Conservation (phyloP, 1,139 yeast species). For the Candida gigantensis region DNA sequence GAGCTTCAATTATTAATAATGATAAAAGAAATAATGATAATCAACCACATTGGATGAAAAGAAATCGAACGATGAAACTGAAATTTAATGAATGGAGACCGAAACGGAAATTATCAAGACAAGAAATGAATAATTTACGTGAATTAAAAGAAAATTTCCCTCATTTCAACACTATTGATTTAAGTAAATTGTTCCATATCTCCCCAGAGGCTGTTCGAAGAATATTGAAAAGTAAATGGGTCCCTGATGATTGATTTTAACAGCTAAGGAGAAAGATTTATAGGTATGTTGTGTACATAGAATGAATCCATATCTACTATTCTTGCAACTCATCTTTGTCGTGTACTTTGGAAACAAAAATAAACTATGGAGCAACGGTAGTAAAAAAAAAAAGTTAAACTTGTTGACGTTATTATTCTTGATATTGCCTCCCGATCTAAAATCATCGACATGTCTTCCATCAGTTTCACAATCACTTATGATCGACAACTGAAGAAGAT, state of each 20-base stretch:
- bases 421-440: neutral
- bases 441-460: slow-evolving; percentile 9
- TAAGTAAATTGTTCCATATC: slow-evolving; percentile 65
- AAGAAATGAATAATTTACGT: slow-evolving; percentile 68
- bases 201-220: slow-evolving; percentile 86
- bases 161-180: slow-evolving; percentile 54
- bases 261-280: neutral
- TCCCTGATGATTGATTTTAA: neutral
- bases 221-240: slow-evolving; percentile 60
- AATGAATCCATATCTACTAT: no score
- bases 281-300: neutral
- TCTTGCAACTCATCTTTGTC: no score
- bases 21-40: slow-evolving; percentile 4
- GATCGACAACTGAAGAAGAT: slow-evolving; percentile 26
- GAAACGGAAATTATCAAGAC: slow-evolving; percentile 62
- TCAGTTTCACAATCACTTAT: slow-evolving; percentile 26
- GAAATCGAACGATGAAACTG: slow-evolving; percentile 60
- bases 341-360: no score
- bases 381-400: no score
- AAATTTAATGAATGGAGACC: slow-evolving; percentile 76
- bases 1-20: slow-evolving; percentile 1
- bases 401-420: no score
- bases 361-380: no score
- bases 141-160: slow-evolving; percentile 60
- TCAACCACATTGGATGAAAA: slow-evolving; percentile 60